Conservation (phyloP, 306 rosid genomes). For the Purshia tridentata region DNA sequence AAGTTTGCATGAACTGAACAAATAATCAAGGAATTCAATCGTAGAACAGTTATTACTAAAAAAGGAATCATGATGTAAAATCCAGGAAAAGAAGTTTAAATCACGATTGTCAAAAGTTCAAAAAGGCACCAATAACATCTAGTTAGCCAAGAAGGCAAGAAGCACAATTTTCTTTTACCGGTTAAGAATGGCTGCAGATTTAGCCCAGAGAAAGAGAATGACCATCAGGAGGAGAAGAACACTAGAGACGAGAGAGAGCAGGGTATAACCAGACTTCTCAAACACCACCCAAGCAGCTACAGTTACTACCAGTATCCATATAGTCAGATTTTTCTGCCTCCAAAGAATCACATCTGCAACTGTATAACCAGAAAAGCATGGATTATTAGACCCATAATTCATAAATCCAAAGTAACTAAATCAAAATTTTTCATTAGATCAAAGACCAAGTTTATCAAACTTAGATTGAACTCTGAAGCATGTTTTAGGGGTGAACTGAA, state of each 20-base stretch:
- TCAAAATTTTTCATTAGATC: conserved; percentile 5
- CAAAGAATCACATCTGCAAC: conserved; percentile 92
- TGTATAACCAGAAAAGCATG: conserved; percentile 35
- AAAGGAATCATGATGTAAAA: too few relatives aligned
- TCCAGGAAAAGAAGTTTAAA: background rate
- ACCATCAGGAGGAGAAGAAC: conserved; percentile 84
- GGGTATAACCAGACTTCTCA: conserved; percentile 91
- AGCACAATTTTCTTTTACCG: conserved; percentile 41
- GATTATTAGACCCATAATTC: conserved; percentile 15
- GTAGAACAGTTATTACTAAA: too few relatives aligned
- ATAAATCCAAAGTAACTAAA: conserved; percentile 7
- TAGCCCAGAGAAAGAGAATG: conserved; percentile 95
- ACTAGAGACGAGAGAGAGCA: conserved; percentile 77
- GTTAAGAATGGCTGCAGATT: conserved; percentile 91
- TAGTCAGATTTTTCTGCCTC: conserved; percentile 68
- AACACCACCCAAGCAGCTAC: conserved; percentile 82
- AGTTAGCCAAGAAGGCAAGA: conserved; percentile 23
- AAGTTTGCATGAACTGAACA: background rate
- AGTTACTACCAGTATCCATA: conserved; percentile 57
- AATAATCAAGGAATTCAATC: background rate
- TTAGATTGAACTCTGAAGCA: background rate
- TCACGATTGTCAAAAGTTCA: conserved; percentile 1
- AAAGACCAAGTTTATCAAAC: background rate
- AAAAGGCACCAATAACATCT: conserved; percentile 11
- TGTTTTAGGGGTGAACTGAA: too few relatives aligned